phyloP scores from a whole-genome alignment of 2,329 filamentous ascomycete species.

The Curvularia eragrostidis region DNA sequence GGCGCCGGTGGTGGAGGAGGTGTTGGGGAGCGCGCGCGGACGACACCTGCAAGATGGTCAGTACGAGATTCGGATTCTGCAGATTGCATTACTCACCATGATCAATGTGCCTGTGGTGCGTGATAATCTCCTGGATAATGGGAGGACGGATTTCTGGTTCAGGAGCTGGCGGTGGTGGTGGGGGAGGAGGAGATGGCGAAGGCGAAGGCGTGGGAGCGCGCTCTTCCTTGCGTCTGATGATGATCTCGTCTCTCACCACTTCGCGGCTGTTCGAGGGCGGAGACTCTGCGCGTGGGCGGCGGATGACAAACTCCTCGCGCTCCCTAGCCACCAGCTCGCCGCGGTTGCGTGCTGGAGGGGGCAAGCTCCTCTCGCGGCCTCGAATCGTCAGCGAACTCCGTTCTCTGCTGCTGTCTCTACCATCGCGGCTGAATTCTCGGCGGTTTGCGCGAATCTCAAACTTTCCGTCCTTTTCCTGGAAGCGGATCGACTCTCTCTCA shows the following conservation, averaged over 20 bases:
- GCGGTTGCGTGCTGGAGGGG: constrained; percentile 44
- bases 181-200: constrained; percentile 53
- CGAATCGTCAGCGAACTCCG: constrained; percentile 46
- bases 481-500: constrained; percentile 39
- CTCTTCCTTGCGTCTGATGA: constrained; percentile 56
- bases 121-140: constrained; percentile 88
- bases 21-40: constrained; percentile 56
- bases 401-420: constrained; percentile 44
- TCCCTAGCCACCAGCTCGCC: constrained; percentile 50
- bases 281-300: constrained; percentile 47
- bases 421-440: constrained; percentile 46
- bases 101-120: constrained; percentile 85
- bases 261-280: constrained; percentile 45
- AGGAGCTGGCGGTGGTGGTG: constrained; percentile 59
- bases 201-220: constrained; percentile 62
- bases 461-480: constrained; percentile 48
- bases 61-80: neutral
- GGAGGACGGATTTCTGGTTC: constrained; percentile 75
- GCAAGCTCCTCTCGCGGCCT: constrained; percentile 46
- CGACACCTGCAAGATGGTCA: constrained; percentile 48
- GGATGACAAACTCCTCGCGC: constrained; percentile 52
- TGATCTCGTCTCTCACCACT: constrained; percentile 49
- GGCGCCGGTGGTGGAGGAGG: constrained; percentile 56
- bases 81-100: constrained; percentile 67
- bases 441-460: constrained; percentile 49